Conservation (phyloP, 345 rosid species). For the Camelina sativa region DNA sequence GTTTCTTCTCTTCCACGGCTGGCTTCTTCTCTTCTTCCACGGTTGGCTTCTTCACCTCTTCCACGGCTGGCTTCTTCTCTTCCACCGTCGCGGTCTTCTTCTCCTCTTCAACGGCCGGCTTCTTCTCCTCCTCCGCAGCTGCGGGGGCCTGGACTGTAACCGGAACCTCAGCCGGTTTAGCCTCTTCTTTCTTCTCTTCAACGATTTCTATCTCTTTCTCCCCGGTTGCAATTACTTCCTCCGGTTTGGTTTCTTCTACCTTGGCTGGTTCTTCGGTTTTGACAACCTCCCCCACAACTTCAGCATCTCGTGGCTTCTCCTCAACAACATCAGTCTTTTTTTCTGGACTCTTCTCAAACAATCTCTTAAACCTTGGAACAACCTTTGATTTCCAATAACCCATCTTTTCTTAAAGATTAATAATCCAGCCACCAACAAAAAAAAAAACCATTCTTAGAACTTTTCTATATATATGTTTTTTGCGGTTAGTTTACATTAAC, state of each 20-base stretch:
- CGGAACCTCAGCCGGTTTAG: constrained; percentile 12
- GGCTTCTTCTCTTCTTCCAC: constrained; percentile 35
- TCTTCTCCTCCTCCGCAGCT: constrained; percentile 33
- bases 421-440: constrained; percentile 9
- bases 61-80: constrained; percentile 24
- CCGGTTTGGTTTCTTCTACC: constrained; percentile 41
- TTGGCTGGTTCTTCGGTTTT: constrained; percentile 37
- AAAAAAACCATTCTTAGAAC: neutral
- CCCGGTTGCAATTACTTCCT: constrained; percentile 15
- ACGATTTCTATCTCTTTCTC: constrained; percentile 51
- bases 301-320: constrained; percentile 49
- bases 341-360: constrained; percentile 62
- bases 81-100: constrained; percentile 11
- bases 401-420: constrained; percentile 38
- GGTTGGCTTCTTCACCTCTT: neutral
- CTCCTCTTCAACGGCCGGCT: constrained; percentile 29
- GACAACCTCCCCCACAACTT: constrained; percentile 40
- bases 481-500: constrained; percentile 1
- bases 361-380: constrained; percentile 76
- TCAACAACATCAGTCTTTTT: constrained; percentile 73
- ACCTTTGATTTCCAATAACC: constrained; percentile 86
- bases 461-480: neutral
- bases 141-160: neutral
- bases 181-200: constrained; percentile 54
- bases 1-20: constrained; percentile 35